Conservation (phyloP, 768 basidiomycete species). For the Phylloporus sp. region DNA sequence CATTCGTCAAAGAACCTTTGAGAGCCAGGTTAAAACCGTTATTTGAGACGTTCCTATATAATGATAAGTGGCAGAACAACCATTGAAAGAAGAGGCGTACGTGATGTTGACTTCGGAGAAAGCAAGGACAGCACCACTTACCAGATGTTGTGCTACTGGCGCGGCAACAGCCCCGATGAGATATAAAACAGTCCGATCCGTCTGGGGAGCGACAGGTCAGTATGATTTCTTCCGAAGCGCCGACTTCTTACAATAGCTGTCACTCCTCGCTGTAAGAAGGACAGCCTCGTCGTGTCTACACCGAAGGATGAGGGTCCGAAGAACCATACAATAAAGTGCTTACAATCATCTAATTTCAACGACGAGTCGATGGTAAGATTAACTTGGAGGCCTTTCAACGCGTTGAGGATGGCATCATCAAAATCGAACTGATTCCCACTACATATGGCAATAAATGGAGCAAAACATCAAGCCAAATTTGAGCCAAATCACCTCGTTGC, state of each 20-base stretch:
- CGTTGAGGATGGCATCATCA: slow-evolving; percentile 55
- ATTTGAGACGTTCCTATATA: slow-evolving; percentile 51
- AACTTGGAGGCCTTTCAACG: slow-evolving; percentile 56
- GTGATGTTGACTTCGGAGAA: slow-evolving; percentile 61
- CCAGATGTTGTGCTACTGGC: slow-evolving; percentile 61
- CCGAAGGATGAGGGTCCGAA: slow-evolving; percentile 1
- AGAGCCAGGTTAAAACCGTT: slow-evolving; percentile 62
- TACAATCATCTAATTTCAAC: slow-evolving; percentile 66
- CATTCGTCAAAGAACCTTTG: slow-evolving; percentile 54
- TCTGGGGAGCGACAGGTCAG: slow-evolving; percentile 33
- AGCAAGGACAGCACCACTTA: slow-evolving; percentile 49
- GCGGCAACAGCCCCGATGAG: slow-evolving; percentile 70
- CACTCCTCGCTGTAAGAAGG: slow-evolving; percentile 56
- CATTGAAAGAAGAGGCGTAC: slow-evolving; percentile 26
- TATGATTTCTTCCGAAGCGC: background rate
- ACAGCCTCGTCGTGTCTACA: slow-evolving; percentile 50
- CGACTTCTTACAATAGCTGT: slow-evolving; percentile 44
- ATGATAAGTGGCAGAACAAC: slow-evolving; percentile 48
- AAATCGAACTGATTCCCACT: slow-evolving; percentile 68
- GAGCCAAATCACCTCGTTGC: background rate
- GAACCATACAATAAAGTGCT: slow-evolving; percentile 14
- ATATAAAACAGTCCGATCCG: slow-evolving; percentile 59
- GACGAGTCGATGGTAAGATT: slow-evolving; percentile 51
- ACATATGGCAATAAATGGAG: slow-evolving; percentile 9
- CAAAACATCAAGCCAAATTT: too few species aligned